These are phyloP conservation scores for Plantago major DNA, from an alignment of 257 asterid species.

Conservation along the genomic window DNA sequence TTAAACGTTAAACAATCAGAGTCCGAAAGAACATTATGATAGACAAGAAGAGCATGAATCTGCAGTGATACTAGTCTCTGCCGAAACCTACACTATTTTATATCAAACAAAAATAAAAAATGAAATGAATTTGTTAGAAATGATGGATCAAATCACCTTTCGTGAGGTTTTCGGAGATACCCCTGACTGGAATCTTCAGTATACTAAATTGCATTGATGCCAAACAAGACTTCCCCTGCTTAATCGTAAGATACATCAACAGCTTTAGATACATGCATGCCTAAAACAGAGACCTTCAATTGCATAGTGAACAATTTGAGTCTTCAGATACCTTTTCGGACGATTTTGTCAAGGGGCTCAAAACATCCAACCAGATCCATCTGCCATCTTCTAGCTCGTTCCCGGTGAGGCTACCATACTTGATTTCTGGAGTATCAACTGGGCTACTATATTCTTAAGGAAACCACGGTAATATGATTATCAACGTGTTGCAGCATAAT, in stretches of 20 bases:
- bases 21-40: background rate
- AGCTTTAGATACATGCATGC: background rate
- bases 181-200: conserved; percentile 41
- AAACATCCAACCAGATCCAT: conserved; percentile 54
- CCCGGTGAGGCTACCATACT: conserved; percentile 35
- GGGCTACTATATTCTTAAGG: conserved; percentile 55
- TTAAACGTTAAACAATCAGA: background rate
- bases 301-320: background rate
- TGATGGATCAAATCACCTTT: conserved; percentile 29
- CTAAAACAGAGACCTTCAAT: background rate
- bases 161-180: conserved; percentile 30
- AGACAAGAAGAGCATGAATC: background rate
- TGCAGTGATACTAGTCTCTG: too few relatives aligned
- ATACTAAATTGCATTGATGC: conserved; percentile 34
- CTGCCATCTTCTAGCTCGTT: conserved; percentile 23
- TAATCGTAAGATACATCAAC: conserved; percentile 5
- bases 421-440: conserved; percentile 49
- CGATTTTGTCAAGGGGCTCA: conserved; percentile 39
- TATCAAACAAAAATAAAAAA: background rate
- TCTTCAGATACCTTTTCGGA: conserved; percentile 34
- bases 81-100: background rate
- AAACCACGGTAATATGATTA: background rate
- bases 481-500: conserved; percentile 11
- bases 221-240: conserved; percentile 43
- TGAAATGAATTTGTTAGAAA: background rate